phyloP scores from a whole-genome alignment of 805 yeast genomes.

The Spathaspora passalidarum region DNA sequence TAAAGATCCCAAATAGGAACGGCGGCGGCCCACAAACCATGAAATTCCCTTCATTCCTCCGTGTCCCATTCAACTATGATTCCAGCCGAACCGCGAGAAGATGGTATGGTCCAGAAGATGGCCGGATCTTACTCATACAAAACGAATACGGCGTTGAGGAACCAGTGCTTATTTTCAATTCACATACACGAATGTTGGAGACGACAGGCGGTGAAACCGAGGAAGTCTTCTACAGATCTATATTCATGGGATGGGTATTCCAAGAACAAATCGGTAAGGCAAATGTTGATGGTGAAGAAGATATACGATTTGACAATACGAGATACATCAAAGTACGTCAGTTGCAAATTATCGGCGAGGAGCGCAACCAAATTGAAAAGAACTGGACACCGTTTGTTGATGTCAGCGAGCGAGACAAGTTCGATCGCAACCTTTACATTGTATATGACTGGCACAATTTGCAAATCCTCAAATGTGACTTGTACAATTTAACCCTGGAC shows the following conservation, averaged over 20 bases:
- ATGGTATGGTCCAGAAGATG: conserved; percentile 26
- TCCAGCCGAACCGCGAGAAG: conserved; percentile 1
- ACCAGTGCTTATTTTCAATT: conserved; percentile 9
- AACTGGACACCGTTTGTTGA: conserved; percentile 42
- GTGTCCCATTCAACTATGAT: conserved; percentile 14
- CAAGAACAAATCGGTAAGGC: conserved; percentile 28
- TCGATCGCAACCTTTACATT: conserved; percentile 25
- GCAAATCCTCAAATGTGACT: conserved; percentile 23
- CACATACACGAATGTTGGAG: conserved; percentile 5
- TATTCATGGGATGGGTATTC: conserved; percentile 32
- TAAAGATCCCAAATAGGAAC: conserved; percentile 20
- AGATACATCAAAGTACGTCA: conserved; percentile 19
- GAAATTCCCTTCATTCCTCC: conserved; percentile 11
- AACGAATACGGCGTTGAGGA: conserved; percentile 18
- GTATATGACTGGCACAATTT: conserved; percentile 32
- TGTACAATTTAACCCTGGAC: conserved; percentile 10
- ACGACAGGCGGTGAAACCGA: conserved; percentile 7
- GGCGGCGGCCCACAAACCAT: conserved; percentile 2
- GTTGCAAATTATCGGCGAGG: conserved; percentile 12
- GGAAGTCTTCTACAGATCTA: no score
- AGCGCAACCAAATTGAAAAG: conserved; percentile 16
- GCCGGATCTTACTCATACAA: conserved; percentile 18
- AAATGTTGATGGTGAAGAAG: conserved; percentile 19
- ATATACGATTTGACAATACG: conserved; percentile 11
- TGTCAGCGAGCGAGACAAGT: conserved; percentile 12